A percentile compares a stretch with the other conserved stretches of the same genome.
Evolutionary conservation across 345 rosid species (phyloP).

Genomic region (Rhizophora apiculata): DNA sequence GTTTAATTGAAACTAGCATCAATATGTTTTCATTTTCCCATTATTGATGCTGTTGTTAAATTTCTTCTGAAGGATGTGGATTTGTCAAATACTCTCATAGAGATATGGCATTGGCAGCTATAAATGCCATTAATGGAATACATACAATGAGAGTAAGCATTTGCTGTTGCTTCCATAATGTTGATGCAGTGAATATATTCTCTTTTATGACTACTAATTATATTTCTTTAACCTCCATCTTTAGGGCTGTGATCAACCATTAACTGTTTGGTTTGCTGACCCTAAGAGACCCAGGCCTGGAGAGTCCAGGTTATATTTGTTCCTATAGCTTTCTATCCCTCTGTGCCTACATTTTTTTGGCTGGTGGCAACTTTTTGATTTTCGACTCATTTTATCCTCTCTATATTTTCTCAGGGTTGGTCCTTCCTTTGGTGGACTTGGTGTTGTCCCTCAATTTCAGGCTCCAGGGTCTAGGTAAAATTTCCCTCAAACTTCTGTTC

Average conservation of each 20-base stretch:
- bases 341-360: neutral
- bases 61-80: constrained; percentile 82
- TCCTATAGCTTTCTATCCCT: neutral
- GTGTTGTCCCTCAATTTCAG: constrained; percentile 66
- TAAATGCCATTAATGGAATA: constrained; percentile 77
- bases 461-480: constrained; percentile 61
- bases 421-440: constrained; percentile 67
- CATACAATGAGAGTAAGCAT: constrained; percentile 81
- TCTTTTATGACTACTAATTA: constrained; percentile 7
- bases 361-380: constrained; percentile 5
- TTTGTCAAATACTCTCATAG: constrained; percentile 85
- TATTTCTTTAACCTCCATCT: constrained; percentile 14
- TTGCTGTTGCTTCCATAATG: too few species aligned
- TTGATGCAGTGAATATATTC: too few species aligned
- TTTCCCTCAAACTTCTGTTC: constrained; percentile 9
- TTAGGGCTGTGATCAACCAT: constrained; percentile 95
- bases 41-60: constrained; percentile 13
- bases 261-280: constrained; percentile 98
- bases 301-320: constrained; percentile 58
- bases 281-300: constrained; percentile 93
- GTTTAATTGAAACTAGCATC: constrained; percentile 10
- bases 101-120: constrained; percentile 90
- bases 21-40: neutral
- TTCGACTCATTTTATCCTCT: constrained; percentile 5
- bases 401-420: constrained; percentile 46